Base-by-base conservation (phyloP, 176 grass and related monocot species). In the Eleusine coracana region DNA sequence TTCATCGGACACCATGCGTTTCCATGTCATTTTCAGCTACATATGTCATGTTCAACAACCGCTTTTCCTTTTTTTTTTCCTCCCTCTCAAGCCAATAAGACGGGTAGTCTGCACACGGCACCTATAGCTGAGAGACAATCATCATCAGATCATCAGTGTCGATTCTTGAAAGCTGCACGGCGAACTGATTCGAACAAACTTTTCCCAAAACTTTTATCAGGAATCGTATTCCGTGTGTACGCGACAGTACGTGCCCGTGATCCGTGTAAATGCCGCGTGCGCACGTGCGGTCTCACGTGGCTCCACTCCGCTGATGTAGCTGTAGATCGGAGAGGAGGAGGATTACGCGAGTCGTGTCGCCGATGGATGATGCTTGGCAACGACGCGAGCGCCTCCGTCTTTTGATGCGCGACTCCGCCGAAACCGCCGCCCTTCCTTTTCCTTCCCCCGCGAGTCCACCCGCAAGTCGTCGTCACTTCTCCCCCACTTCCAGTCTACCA, bases 351-450 rank as follows among this genome's bases (percentile, higher is more conserved):
- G 3, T 16, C 17, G 79, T 20, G 66, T 0, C 40, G 27, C 60
- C 23, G 25, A 10, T 28, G 0, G 36, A 40, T 42, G 84, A 60
- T 56, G 84, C 76, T 80, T 86, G 16, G 69, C 46, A 23, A 25
- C 38, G 58, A 74, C 84, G 84, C 70, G 25, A 78, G 58, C 16
- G 6, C 11, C 28, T 16, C 37, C 69, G 46, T 17, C 84, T 80
- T 86, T 80, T 67, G 68, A 80, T 52, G 83, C 48, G 52, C 52
- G 18, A 17, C 52, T 51, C 29, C 66, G 66, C 75, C 55, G 44
- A 59, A 64, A 38, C 55, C 75, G 75, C 75, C 59, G 2, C 49
- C 12, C 14, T 7, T 3, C 7, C 49, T 7, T 10, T 48, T 49
- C 46, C 11, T 49, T 58, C 54, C 54, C 7, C 58, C 0, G 8